Conservation (phyloP, 495 filamentous ascomycete genomes). For the Aspergillus taichungensis region DNA sequence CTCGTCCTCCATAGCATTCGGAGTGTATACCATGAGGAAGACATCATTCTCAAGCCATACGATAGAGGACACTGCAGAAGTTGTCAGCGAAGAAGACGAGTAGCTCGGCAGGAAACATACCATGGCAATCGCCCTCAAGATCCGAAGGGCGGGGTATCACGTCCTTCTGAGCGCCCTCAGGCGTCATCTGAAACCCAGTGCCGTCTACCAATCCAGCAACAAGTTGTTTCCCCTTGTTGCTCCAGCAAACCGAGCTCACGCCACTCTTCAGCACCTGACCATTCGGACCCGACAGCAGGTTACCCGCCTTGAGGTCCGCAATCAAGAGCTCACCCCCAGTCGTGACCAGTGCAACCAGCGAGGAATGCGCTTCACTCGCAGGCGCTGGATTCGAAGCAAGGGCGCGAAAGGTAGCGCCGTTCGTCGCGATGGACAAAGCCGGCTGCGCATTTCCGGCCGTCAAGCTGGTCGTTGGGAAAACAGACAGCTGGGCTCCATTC, state of each 20-base stretch:
- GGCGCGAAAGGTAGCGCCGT: slow-evolving; percentile 61
- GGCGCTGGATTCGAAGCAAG: slow-evolving; percentile 74
- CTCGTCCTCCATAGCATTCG: slow-evolving; percentile 46
- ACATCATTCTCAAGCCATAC: slow-evolving; percentile 83
- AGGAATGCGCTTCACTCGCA: slow-evolving; percentile 31
- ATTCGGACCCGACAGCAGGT: slow-evolving; percentile 48
- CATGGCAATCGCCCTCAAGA: slow-evolving; percentile 56
- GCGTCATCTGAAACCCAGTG: slow-evolving; percentile 72
- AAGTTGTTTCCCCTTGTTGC: slow-evolving; percentile 83
- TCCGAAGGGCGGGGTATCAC: slow-evolving; percentile 69
- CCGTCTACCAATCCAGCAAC: slow-evolving; percentile 83
- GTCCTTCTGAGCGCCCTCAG: slow-evolving; percentile 63
- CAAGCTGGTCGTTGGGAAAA: slow-evolving; percentile 66
- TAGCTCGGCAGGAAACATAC: slow-evolving; percentile 28
- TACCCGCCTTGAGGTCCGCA: slow-evolving; percentile 64
- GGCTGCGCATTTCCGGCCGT: slow-evolving; percentile 55
- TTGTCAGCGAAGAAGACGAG: slow-evolving; percentile 4
- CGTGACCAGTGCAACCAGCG: slow-evolving; percentile 69
- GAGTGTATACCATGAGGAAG: slow-evolving; percentile 71
- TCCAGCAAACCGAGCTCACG: slow-evolving; percentile 87
- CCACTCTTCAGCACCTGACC: slow-evolving; percentile 60
- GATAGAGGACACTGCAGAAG: slow-evolving; percentile 62
- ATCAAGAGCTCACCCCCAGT: slow-evolving; percentile 71
- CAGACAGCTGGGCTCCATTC: slow-evolving; percentile 68
- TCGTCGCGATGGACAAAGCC: slow-evolving; percentile 66